Percentiles rank a stretch among this genome's conserved stretches.
These are phyloP conservation scores for Globisporangium paroecandrum DNA, from an alignment of 352 stramenopile genomes.

Conservation along the genomic window DNA sequence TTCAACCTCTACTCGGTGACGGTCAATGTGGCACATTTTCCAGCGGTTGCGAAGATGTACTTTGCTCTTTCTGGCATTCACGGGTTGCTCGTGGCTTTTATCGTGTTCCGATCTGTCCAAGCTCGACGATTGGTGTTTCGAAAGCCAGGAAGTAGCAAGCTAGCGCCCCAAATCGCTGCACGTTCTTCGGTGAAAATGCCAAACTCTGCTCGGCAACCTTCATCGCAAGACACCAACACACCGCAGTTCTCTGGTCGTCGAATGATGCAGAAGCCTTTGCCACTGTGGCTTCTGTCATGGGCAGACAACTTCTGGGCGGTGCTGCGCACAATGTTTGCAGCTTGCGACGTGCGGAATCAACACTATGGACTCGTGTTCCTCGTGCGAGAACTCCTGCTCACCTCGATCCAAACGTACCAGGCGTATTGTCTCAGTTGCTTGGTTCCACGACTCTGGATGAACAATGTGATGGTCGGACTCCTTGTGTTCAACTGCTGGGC, in stretches of 20 bases:
- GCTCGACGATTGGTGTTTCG: conserved; percentile 9
- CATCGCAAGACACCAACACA: not conserved
- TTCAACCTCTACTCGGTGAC: conserved; percentile 11
- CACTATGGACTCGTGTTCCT: conserved; percentile 4
- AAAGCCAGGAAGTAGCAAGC: conserved; percentile 1
- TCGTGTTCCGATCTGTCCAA: conserved; percentile 12
- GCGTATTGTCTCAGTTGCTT: conserved; percentile 21
- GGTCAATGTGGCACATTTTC: conserved; percentile 5
- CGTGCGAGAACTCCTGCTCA: conserved; percentile 3
- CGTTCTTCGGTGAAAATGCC: not conserved
- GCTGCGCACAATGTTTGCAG: not conserved
- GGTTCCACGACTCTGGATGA: conserved; percentile 23
- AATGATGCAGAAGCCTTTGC: not conserved
- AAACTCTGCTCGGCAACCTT: not conserved
- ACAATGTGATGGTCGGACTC: conserved; percentile 16
- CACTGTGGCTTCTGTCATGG: not conserved
- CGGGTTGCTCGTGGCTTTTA: conserved; percentile 3
- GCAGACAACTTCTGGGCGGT: not conserved
- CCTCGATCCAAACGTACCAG: conserved; percentile 2
- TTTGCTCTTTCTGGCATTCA: conserved; percentile 10
- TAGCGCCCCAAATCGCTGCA: not conserved
- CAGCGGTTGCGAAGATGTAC: conserved; percentile 12
- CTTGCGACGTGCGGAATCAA: not conserved
- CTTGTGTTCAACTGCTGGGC: conserved; percentile 26
- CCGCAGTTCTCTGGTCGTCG: not conserved